A percentile compares a stretch with the other conserved stretches of the same genome.
These are phyloP conservation scores for Starmerella bacillaris DNA, from an alignment of 805 yeast genomes.

Conservation along the genomic window DNA sequence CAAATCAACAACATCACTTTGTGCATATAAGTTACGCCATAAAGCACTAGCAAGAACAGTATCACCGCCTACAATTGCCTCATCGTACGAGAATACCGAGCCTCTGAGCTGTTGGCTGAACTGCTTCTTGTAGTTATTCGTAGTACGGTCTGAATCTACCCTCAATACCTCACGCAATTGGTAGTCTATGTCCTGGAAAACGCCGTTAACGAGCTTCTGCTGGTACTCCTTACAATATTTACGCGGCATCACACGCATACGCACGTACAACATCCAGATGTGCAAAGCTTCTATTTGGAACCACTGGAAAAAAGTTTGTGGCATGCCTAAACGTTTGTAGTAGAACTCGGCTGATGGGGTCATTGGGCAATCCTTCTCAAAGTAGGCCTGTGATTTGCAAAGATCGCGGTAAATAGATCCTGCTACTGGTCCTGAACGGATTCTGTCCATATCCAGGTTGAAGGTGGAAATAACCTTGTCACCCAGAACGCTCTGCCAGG, in stretches of 20 bases:
- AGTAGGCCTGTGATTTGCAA: slow-evolving; percentile 62
- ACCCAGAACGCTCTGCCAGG: slow-evolving; percentile 22
- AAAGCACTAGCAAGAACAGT: slow-evolving; percentile 27
- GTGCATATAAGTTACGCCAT: slow-evolving; percentile 73
- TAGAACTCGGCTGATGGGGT: slow-evolving; percentile 64
- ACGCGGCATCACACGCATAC: slow-evolving; percentile 93
- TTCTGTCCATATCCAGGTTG: slow-evolving; percentile 73
- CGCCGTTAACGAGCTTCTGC: slow-evolving; percentile 75
- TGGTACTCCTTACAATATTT: slow-evolving; percentile 78
- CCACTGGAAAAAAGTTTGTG: slow-evolving; percentile 87
- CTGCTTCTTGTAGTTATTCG: slow-evolving; percentile 74
- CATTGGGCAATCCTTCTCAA: slow-evolving; percentile 23
- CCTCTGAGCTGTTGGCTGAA: slow-evolving; percentile 84
- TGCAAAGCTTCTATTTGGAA: slow-evolving; percentile 81
- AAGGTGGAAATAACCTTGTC: slow-evolving; percentile 28
- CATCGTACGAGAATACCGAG: slow-evolving; percentile 76
- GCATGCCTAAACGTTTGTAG: slow-evolving; percentile 66
- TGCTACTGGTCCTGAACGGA: slow-evolving; percentile 86
- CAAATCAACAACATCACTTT: slow-evolving; percentile 61
- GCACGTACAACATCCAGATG: slow-evolving; percentile 79
- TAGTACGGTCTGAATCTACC: slow-evolving; percentile 60
- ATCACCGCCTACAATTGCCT: slow-evolving; percentile 68
- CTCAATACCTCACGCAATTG: slow-evolving; percentile 75
- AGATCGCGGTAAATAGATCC: slow-evolving; percentile 74
- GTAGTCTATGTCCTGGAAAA: slow-evolving; percentile 76